Conservation (phyloP, 768 basidiomycete genomes). For the Leccinum barrowsii region DNA sequence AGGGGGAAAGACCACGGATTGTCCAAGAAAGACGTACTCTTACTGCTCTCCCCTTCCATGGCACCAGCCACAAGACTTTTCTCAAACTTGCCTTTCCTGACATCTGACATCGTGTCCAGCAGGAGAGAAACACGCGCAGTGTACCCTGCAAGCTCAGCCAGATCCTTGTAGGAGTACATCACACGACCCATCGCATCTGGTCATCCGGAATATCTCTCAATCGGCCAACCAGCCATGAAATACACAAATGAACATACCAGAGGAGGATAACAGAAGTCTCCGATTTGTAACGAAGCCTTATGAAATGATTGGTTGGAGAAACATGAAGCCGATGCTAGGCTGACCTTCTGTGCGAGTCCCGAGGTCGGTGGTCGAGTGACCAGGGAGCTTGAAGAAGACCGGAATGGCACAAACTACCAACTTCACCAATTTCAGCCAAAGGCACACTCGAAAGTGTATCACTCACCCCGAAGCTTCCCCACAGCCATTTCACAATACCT, state of each 20-base stretch:
- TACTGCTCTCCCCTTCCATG: conserved; percentile 65
- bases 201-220: conserved; percentile 1
- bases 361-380: conserved; percentile 61
- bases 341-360: conserved; percentile 87
- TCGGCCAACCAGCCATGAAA: background rate
- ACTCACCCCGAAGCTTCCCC: conserved; percentile 91
- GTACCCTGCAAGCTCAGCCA: conserved; percentile 94
- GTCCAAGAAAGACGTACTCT: conserved; percentile 47
- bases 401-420: conserved; percentile 89
- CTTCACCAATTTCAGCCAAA: conserved; percentile 35
- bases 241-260: conserved; percentile 43
- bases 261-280: conserved; percentile 81
- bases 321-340: background rate
- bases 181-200: conserved; percentile 90
- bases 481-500: conserved; percentile 93
- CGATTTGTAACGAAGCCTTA: conserved; percentile 96
- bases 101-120: conserved; percentile 87
- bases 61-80: conserved; percentile 83
- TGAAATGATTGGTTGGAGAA: background rate
- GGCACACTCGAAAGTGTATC: background rate
- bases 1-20: background rate
- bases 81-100: conserved; percentile 79
- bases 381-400: conserved; percentile 85
- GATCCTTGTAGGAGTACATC: conserved; percentile 97
- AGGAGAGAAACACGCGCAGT: conserved; percentile 87